Percentiles rank a stretch among this genome's conserved stretches.
These are phyloP conservation scores for Secale cereale DNA, from an alignment of 176 grass and related monocot genomes.

Conservation along the genomic window DNA sequence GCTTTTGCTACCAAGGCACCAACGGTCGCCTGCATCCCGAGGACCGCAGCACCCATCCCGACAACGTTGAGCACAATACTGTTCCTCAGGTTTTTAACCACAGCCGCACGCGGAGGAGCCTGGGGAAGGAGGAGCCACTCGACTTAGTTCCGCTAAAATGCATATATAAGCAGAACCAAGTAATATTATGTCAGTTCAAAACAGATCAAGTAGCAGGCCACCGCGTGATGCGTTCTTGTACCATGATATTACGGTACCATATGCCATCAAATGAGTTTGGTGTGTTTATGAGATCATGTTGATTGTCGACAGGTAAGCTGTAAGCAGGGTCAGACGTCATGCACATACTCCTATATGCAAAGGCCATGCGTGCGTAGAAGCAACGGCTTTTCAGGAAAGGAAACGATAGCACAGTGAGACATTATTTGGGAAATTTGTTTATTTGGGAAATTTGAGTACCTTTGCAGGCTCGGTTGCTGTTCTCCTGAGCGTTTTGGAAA, in stretches of 20 bases:
- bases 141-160: background rate
- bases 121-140: conserved; percentile 26
- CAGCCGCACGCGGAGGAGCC: conserved; percentile 77
- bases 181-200: background rate
- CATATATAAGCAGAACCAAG: background rate
- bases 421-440: background rate
- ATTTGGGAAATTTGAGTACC: conserved; percentile 10
- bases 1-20: conserved; percentile 77
- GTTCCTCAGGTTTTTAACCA: conserved; percentile 81
- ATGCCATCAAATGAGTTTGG: background rate
- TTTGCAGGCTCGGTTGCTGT: conserved; percentile 62
- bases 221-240: background rate
- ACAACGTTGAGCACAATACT: conserved; percentile 66
- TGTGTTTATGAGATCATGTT: background rate
- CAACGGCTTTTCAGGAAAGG: background rate
- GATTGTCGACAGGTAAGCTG: background rate
- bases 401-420: background rate
- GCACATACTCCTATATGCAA: background rate
- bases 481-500: conserved; percentile 55
- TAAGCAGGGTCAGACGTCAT: background rate
- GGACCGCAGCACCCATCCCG: conserved; percentile 83
- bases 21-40: conserved; percentile 88
- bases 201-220: background rate
- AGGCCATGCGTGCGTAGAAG: background rate
- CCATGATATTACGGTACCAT: background rate